Evolutionary conservation across 2,329 filamentous ascomycete species (phyloP), one percentile per base, ranked within the genome.

Genomic region (Drechslera avenae): DNA sequence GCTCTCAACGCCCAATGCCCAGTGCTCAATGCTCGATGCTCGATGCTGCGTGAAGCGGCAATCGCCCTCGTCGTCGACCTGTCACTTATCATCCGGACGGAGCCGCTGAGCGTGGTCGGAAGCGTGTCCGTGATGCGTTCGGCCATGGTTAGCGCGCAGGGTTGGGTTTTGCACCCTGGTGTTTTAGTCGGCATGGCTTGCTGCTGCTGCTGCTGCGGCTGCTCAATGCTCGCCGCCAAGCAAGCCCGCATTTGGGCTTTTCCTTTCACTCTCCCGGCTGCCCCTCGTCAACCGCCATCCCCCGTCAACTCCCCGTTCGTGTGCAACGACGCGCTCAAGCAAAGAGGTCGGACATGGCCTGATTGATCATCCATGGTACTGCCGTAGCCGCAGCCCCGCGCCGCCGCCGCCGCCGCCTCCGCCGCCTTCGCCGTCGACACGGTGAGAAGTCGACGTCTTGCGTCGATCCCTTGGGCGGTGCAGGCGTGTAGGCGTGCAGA

Each of bases 331-430:
- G 26, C 17, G 32, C 7, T 6, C 26, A 21, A 19, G 14, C 28
- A 37, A 21, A 26, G 8, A 10, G 5, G 21, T 17, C 17, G 19
- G 19, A 26, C 9, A 35, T 35, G 36, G 42, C 36, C 23, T 46
- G 42, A 36, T 28, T 23, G 23, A 26, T 32, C 16, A 19, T 18
- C 16, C 13, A 12, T 23, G 5, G 32, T 32, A 39, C 49, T 47
- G 37, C 43, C 37, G 43, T 26, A 28, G 26, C 26, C 26, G 26
- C 26, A 33, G 37, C 43, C 49, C 49, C 49, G 43, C 43, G 18
- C 43, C 28, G 37, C 48, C 40, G 43, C 48, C 40, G 43, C 28
- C 44, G 14, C 33, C 32, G 23, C 31, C 21, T 21, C 48, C 40
- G 43, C n/a, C n/a, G n/a, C 28, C 44, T 13, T 33, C 32, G 23